Evolutionary conservation across 1,139 yeast species (phyloP).

Genomic region (Ogataea hybrid): DNA sequence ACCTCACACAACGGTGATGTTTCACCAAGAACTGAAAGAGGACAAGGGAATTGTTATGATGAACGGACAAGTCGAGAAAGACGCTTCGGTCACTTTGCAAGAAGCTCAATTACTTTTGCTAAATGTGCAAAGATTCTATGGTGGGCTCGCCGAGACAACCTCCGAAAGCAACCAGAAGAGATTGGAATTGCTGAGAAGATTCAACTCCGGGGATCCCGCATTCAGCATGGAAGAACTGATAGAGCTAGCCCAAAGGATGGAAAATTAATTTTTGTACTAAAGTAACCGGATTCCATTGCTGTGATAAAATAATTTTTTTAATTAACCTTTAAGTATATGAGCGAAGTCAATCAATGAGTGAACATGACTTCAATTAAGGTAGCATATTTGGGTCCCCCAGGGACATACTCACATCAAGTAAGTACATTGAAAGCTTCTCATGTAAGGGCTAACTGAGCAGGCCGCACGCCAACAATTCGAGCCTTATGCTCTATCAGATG

Average conservation of each 20-base stretch:
- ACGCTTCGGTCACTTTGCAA: conserved; percentile 55
- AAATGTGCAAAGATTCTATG: conserved; percentile 87
- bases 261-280: conserved; percentile 34
- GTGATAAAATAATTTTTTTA: neutral
- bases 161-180: conserved; percentile 45
- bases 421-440: conserved; percentile 27
- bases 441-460: conserved; percentile 31
- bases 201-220: conserved; percentile 63
- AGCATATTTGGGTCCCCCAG: conserved; percentile 83
- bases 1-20: conserved; percentile 89
- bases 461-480: conserved; percentile 80
- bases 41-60: conserved; percentile 70
- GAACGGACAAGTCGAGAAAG: conserved; percentile 83
- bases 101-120: conserved; percentile 76
- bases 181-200: conserved; percentile 56
- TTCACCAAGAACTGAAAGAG: conserved; percentile 75
- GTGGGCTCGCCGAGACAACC: conserved; percentile 51
- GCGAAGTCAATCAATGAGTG: neutral
- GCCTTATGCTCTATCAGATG: conserved; percentile 26
- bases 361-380: conserved; percentile 36
- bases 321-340: neutral
- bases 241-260: conserved; percentile 70
- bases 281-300: neutral
- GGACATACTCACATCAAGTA: conserved; percentile 90
- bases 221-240: conserved; percentile 70